Evolutionary conservation across 306 rosid species (phyloP).

Genomic region (Acacia acuminata): DNA sequence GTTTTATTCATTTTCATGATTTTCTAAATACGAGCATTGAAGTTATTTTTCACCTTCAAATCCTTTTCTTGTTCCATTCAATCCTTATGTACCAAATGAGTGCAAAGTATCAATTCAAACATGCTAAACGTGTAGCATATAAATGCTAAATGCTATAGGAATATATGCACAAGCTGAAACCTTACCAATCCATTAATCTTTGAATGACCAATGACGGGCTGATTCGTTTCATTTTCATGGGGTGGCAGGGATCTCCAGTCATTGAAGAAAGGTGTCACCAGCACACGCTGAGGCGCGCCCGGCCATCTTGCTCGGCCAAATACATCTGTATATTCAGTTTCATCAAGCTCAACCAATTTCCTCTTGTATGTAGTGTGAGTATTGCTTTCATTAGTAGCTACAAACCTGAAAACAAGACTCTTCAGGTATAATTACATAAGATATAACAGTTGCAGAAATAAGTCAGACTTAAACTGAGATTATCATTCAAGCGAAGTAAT

Average conservation of each 20-base stretch:
- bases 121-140: not conserved
- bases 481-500: not conserved
- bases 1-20: too few relatives aligned
- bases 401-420: constrained; percentile 53
- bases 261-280: constrained; percentile 68
- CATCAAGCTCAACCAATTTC: constrained; percentile 60
- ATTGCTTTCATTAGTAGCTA: constrained; percentile 79
- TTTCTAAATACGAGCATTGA: too few relatives aligned
- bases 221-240: constrained; percentile 58
- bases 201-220: constrained; percentile 72
- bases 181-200: constrained; percentile 73
- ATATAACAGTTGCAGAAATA: not conserved
- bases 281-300: constrained; percentile 74
- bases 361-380: constrained; percentile 83
- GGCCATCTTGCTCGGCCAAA: constrained; percentile 93
- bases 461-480: constrained; percentile 7
- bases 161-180: not conserved
- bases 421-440: not conserved
- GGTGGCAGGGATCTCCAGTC: constrained; percentile 67
- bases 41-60: not conserved
- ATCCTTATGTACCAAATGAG: not conserved
- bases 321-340: constrained; percentile 68
- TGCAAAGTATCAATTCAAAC: not conserved
- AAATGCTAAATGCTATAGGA: not conserved
- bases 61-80: not conserved